phyloP scores from a whole-genome alignment of 1,284 basidiomycete species.

The Cerioporus squamosus region DNA sequence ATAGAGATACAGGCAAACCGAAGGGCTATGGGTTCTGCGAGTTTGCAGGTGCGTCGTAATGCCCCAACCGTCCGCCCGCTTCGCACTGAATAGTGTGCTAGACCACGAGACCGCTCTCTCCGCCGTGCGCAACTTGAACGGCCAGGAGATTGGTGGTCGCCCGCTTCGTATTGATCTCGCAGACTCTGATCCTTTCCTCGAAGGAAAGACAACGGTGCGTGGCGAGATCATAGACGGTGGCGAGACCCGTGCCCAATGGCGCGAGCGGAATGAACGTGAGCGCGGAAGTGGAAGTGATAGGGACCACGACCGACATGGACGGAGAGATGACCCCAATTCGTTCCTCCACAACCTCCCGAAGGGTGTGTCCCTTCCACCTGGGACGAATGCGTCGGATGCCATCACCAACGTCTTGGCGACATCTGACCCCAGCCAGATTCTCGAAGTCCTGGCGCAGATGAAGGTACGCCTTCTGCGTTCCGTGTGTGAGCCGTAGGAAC shows the following conservation, averaged over 20 bases:
- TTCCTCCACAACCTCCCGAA: slow-evolving; percentile 74
- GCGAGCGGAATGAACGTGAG: slow-evolving; percentile 43
- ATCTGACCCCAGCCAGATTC: slow-evolving; percentile 84
- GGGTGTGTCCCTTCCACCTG: slow-evolving; percentile 79
- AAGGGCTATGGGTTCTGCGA: slow-evolving; percentile 98
- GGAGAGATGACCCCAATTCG: slow-evolving; percentile 46
- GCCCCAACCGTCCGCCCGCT: neutral
- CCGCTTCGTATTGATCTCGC: slow-evolving; percentile 74
- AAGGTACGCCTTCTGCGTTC: slow-evolving; percentile 68
- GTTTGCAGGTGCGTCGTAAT: slow-evolving; percentile 79
- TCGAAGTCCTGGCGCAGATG: slow-evolving; percentile 97
- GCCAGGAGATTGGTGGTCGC: slow-evolving; percentile 71
- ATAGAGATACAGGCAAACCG: slow-evolving; percentile 93
- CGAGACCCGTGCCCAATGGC: slow-evolving; percentile 61
- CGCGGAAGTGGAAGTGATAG: slow-evolving; percentile 28
- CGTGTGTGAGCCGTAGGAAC: neutral
- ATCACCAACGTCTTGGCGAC: slow-evolving; percentile 89
- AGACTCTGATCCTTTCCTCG: slow-evolving; percentile 52
- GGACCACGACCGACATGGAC: slow-evolving; percentile 26
- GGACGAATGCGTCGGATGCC: slow-evolving; percentile 78
- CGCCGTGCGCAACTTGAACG: slow-evolving; percentile 80
- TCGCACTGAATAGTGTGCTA: slow-evolving; percentile 32
- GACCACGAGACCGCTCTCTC: slow-evolving; percentile 91
- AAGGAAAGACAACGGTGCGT: slow-evolving; percentile 56
- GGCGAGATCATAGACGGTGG: slow-evolving; percentile 70